phyloP scores from a whole-genome alignment of 805 yeast genomes.

The Brettanomyces custersianus region DNA sequence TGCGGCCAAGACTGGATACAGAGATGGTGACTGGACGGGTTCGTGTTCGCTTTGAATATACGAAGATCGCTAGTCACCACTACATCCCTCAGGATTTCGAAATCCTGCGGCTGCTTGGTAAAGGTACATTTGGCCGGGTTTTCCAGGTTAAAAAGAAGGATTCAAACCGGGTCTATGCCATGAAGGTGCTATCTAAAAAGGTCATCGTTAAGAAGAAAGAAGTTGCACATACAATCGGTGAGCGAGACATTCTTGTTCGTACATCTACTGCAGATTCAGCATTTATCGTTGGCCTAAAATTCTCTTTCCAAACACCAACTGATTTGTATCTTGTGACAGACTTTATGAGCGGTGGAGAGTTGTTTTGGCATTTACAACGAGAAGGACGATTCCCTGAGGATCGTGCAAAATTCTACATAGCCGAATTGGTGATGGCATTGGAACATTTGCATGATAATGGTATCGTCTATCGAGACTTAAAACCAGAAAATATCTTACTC shows the following conservation, averaged over 20 bases:
- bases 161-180: constrained; percentile 86
- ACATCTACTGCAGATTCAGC: constrained; percentile 72
- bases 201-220: constrained; percentile 95
- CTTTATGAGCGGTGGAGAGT: constrained; percentile 97
- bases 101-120: constrained; percentile 81
- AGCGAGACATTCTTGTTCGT: constrained; percentile 86
- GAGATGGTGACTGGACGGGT: constrained; percentile 75
- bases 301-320: constrained; percentile 90
- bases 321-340: constrained; percentile 93
- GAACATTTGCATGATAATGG: constrained; percentile 94
- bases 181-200: constrained; percentile 92
- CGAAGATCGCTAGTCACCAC: constrained; percentile 58
- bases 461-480: constrained; percentile 92
- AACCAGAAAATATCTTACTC: constrained; percentile 90
- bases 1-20: constrained; percentile 66
- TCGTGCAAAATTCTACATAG: constrained; percentile 93
- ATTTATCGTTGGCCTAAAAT: constrained; percentile 93
- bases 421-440: constrained; percentile 86
- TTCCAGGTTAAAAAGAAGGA: constrained; percentile 91
- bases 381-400: constrained; percentile 92
- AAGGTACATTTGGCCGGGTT: constrained; percentile 97
- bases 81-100: constrained; percentile 95
- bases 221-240: constrained; percentile 97
- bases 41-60: constrained; percentile 66
- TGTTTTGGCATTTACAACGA: constrained; percentile 69